These are phyloP conservation scores for Mucor irregularis DNA, from an alignment of 371 early-diverging fungal species.

Conservation along the genomic window DNA sequence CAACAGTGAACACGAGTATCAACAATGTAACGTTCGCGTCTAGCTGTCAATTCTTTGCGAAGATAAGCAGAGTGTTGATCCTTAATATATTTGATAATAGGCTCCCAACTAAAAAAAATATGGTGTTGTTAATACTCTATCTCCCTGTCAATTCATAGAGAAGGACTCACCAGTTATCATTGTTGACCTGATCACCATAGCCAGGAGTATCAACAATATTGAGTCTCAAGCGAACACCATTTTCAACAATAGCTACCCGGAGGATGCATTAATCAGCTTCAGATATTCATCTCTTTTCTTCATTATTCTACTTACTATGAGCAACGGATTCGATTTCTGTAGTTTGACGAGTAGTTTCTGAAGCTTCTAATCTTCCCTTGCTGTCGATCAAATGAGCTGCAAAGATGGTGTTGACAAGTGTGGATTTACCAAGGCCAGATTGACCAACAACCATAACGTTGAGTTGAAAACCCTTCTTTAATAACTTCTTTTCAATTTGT, in stretches of 20 bases:
- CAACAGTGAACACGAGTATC: conserved; percentile 84
- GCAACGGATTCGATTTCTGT: conserved; percentile 83
- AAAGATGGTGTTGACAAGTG: conserved; percentile 96
- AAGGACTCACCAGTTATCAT: conserved; percentile 77
- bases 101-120: conserved; percentile 68
- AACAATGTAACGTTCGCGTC: conserved; percentile 81
- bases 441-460: conserved; percentile 97
- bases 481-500: conserved; percentile 90
- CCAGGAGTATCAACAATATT: conserved; percentile 87
- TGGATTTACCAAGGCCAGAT: conserved; percentile 98
- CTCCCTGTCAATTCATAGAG: neutral
- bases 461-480: conserved; percentile 94
- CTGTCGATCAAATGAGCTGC: conserved; percentile 84
- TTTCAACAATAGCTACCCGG: conserved; percentile 81
- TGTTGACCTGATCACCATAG: conserved; percentile 84
- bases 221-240: conserved; percentile 79
- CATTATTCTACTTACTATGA: conserved; percentile 53
- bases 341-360: conserved; percentile 78
- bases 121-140: neutral
- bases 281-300: neutral
- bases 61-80: conserved; percentile 90
- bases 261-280: conserved; percentile 3
- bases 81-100: conserved; percentile 89
- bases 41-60: conserved; percentile 85
- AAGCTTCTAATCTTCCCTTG: conserved; percentile 75